phyloP scores from a whole-genome alignment of 176 grass and related monocot species.

The Echinochloa phyllopogon region DNA sequence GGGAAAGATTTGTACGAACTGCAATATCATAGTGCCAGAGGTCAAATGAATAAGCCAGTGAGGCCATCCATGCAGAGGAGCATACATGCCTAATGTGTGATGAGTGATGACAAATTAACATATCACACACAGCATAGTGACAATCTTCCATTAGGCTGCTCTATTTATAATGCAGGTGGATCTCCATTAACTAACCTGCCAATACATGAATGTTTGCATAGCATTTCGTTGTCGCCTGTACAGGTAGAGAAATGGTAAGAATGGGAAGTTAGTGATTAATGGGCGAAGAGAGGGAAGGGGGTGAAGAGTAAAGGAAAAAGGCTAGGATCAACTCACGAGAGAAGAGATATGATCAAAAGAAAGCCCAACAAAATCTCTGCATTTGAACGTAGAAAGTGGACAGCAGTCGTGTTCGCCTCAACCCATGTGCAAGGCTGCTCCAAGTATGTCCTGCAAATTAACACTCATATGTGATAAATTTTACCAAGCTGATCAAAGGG shows the following conservation, averaged over 20 bases:
- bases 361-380: constrained; percentile 89
- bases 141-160: not conserved
- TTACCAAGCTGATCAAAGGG: constrained; percentile 32
- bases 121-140: not conserved
- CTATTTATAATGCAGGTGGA: not conserved
- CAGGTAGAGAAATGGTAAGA: constrained; percentile 45
- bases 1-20: not conserved
- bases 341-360: constrained; percentile 82
- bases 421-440: constrained; percentile 87
- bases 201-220: constrained; percentile 98
- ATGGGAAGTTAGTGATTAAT: constrained; percentile 7
- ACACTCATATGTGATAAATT: constrained; percentile 21
- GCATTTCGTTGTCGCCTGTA: constrained; percentile 84
- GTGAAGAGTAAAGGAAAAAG: constrained; percentile 28
- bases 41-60: constrained; percentile 5
- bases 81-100: constrained; percentile 16
- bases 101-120: constrained; percentile 32
- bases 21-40: not conserved
- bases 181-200: constrained; percentile 73
- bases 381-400: constrained; percentile 79
- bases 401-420: constrained; percentile 67
- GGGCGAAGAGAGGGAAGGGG: constrained; percentile 10
- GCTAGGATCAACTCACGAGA: constrained; percentile 81
- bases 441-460: constrained; percentile 82
- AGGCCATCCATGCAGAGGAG: not conserved